Evolutionary conservation across 345 rosid genomes (phyloP).

Genomic region (Capsella bursapastoris): DNA sequence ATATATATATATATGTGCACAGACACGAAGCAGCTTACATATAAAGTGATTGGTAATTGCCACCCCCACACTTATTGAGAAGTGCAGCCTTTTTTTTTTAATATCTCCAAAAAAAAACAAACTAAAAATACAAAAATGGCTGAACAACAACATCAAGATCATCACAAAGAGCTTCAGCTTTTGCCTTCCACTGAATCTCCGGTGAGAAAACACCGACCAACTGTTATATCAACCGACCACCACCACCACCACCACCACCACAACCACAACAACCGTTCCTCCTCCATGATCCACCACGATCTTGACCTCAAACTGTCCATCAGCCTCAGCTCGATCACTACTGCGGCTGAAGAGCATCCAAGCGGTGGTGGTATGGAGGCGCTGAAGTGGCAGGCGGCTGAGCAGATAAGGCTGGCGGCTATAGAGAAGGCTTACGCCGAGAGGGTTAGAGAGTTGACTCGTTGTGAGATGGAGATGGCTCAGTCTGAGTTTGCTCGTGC

Average conservation of each 20-base stretch:
- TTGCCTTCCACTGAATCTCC: conserved; percentile 57
- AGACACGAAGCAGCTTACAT: conserved; percentile 45
- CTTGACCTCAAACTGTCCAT: conserved; percentile 90
- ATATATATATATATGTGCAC: conserved; percentile 8
- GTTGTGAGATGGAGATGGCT: conserved; percentile 93
- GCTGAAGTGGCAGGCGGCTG: conserved; percentile 92
- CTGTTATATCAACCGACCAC: conserved; percentile 30
- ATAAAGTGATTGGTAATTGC: conserved; percentile 43
- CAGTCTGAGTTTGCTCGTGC: conserved; percentile 90
- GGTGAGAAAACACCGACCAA: conserved; percentile 25
- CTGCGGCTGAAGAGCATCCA: conserved; percentile 35
- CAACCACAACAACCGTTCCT: conserved; percentile 16
- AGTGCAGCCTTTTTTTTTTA: conserved; percentile 34
- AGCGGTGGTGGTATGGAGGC: conserved; percentile 55
- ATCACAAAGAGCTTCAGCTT: conserved; percentile 77
- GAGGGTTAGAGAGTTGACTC: conserved; percentile 86
- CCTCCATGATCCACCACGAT: conserved; percentile 58
- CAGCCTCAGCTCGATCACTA: conserved; percentile 62
- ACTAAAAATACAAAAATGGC: conserved; percentile 30
- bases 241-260: neutral
- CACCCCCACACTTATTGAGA: conserved; percentile 39
- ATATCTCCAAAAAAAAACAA: conserved; percentile 6
- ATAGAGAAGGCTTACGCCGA: conserved; percentile 94
- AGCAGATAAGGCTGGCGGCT: conserved; percentile 80
- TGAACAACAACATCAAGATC: conserved; percentile 44